Evolutionary conservation across 2,329 filamentous ascomycete species (phyloP), one percentile per base, ranked within the genome.

Genomic region (Xylariales sp.): DNA sequence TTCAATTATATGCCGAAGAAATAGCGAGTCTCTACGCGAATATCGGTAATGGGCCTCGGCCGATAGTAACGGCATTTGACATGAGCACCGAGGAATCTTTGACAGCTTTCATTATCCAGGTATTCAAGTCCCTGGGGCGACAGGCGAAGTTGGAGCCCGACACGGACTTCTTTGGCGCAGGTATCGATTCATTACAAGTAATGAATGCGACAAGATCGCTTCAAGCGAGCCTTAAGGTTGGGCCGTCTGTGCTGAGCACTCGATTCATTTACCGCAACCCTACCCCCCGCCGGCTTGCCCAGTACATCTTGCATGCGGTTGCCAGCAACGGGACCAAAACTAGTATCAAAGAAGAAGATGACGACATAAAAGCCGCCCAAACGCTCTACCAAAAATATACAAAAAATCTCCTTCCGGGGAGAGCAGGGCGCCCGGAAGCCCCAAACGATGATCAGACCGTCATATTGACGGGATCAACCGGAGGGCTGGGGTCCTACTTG

Each of bases 171-270:
- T 82, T 83, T 56, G 72, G 72, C 1, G 72, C 76, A 1, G 81
- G 81, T 0, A 73, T 82, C 45, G 80, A 83, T 67, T 83, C 81
- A 0, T 70, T 83, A 36, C 78, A 81, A 28, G 78, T 82, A 3
- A 77, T 81, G 50, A 70, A 70, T 48, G 68, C 53, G 32, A 59
- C 59, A 23, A 56, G 65, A 41, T 41, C 28, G 28, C 68, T 70
- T 46, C 59, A 63, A 3, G 57, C 57, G 5, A 58, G 43, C 36
- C 56, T 68, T 5, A 14, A 39, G 9, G 3, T 62, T 16, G n/a
- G 53, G 5, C 30, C 54, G 34, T n/a, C 53, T 12, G 18, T 23
- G 34, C n/a, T 67, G 45, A 57, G 10, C 36, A 14, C 67, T 48
- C 62, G 52, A 28, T 30, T 49, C 9, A 67, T 71, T 28, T 69